These are phyloP conservation scores for Tephrocybe rancida DNA, from an alignment of 768 basidiomycete genomes.

Conservation along the genomic window DNA sequence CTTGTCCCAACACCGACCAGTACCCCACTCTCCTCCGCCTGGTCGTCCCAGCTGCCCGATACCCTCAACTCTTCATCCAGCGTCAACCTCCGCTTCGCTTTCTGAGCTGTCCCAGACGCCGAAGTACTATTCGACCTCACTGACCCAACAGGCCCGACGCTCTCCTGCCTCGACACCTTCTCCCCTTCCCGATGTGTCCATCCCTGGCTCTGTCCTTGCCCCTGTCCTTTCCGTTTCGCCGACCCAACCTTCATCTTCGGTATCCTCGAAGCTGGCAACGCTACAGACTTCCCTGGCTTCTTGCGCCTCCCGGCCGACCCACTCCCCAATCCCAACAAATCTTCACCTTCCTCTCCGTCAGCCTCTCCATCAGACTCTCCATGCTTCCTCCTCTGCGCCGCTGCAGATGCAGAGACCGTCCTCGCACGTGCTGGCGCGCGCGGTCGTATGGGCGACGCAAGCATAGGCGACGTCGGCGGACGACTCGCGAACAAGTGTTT, in stretches of 20 bases:
- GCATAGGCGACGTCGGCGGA: slow-evolving; percentile 67
- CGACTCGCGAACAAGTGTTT: slow-evolving; percentile 58
- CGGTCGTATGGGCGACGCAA: slow-evolving; percentile 57
- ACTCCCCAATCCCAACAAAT: slow-evolving; percentile 28
- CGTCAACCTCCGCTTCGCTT: slow-evolving; percentile 41
- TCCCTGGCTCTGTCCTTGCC: not conserved
- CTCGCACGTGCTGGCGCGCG: slow-evolving; percentile 56
- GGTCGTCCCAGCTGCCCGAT: slow-evolving; percentile 36
- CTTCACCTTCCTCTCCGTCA: slow-evolving; percentile 22
- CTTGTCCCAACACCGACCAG: slow-evolving; percentile 57
- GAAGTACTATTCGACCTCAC: not conserved
- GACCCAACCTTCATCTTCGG: not conserved
- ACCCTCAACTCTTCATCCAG: slow-evolving; percentile 68
- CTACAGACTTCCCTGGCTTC: not conserved
- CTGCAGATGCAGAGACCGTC: slow-evolving; percentile 8
- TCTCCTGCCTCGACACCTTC: not conserved
- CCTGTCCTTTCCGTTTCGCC: not conserved
- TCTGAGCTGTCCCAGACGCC: slow-evolving; percentile 19
- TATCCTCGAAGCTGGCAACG: slow-evolving; percentile 1
- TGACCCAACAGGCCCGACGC: not conserved
- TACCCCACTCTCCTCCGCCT: slow-evolving; percentile 51
- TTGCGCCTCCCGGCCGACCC: not conserved
- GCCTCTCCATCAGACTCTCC: slow-evolving; percentile 25
- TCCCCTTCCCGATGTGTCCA: not conserved
- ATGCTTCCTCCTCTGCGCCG: slow-evolving; percentile 2